A percentile compares a stretch with the other conserved stretches of the same genome.
Conservation (phyloP, 164 flowering plant genomes). For the Warburgia ugandensis region DNA sequence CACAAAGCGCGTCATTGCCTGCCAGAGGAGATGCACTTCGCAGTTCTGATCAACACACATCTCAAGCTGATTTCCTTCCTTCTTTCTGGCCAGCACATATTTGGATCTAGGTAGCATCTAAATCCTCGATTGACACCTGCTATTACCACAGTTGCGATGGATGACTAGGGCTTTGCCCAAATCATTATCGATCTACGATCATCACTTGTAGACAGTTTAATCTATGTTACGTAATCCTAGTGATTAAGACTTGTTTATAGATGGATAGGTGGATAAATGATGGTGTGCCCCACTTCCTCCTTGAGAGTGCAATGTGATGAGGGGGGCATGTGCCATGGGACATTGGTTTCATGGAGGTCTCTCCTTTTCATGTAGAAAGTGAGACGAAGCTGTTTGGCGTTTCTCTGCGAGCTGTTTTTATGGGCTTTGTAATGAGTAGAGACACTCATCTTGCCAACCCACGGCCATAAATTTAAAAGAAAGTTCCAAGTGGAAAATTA, state of each 20-base stretch:
- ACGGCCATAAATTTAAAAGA: conserved; percentile 17
- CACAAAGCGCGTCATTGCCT: conserved; percentile 27
- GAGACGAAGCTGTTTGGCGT: conserved; percentile 14
- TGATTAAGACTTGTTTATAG: neutral
- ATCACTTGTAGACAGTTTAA: no score
- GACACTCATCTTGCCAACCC: conserved; percentile 10
- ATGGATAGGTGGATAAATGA: conserved; percentile 3
- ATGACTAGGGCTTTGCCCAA: no score
- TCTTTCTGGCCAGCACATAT: no score
- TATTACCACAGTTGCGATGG: no score
- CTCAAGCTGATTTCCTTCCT: no score
- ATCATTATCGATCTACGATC: no score
- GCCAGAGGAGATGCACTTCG: conserved; percentile 60
- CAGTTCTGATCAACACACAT: no score
- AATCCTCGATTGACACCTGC: no score
- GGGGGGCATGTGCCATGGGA: conserved; percentile 29
- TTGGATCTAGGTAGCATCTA: no score
- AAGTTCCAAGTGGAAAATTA: conserved; percentile 25
- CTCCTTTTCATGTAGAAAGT: conserved; percentile 34
- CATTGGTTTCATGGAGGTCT: conserved; percentile 19
- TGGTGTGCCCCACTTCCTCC: conserved; percentile 14
- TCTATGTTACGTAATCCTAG: no score
- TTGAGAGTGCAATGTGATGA: conserved; percentile 12
- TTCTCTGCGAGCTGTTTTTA: conserved; percentile 10
- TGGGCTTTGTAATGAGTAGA: conserved; percentile 20